phyloP scores from a whole-genome alignment of 768 basidiomycete species.

The Pholiota conissans region DNA sequence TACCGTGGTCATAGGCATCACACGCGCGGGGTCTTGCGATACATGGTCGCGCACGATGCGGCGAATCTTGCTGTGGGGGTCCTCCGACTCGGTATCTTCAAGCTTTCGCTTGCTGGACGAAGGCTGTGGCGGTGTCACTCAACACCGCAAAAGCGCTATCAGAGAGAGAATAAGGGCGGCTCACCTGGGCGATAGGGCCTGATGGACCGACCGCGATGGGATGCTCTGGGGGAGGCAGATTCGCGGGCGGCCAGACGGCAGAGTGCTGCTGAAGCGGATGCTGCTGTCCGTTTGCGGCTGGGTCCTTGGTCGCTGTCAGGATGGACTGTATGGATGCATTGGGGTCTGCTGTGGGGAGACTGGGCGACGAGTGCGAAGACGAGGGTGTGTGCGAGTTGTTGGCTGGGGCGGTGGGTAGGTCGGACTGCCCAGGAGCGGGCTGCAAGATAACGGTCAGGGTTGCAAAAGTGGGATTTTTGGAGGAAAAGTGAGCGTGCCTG shows the following conservation, averaged over 20 bases:
- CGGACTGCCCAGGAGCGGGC: slow-evolving; percentile 12
- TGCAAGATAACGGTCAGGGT: slow-evolving; percentile 27
- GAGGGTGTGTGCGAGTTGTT: slow-evolving; percentile 24
- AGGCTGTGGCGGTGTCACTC: slow-evolving; percentile 20
- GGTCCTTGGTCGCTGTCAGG: slow-evolving; percentile 49
- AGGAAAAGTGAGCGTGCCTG: slow-evolving; percentile 28
- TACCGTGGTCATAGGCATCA: slow-evolving; percentile 88
- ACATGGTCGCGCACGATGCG: slow-evolving; percentile 84
- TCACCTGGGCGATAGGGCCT: slow-evolving; percentile 21
- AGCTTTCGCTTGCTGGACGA: slow-evolving; percentile 74
- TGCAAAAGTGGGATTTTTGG: slow-evolving; percentile 7
- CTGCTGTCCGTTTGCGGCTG: slow-evolving; percentile 36
- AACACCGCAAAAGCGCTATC: neutral
- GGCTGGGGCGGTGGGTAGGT: slow-evolving; percentile 9
- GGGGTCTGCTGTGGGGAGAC: slow-evolving; percentile 35
- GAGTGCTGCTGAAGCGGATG: slow-evolving; percentile 1
- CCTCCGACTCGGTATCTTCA: slow-evolving; percentile 63
- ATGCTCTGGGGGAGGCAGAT: slow-evolving; percentile 23
- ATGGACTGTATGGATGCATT: slow-evolving; percentile 51
- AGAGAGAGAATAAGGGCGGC: slow-evolving; percentile 4
- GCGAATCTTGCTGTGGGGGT: slow-evolving; percentile 76
- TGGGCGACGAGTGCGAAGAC: slow-evolving; percentile 27
- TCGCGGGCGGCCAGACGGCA: slow-evolving; percentile 39
- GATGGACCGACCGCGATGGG: slow-evolving; percentile 30
- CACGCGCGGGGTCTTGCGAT: slow-evolving; percentile 69